These are phyloP conservation scores for Inga leiocalycina DNA, from an alignment of 306 rosid species.

Conservation along the genomic window DNA sequence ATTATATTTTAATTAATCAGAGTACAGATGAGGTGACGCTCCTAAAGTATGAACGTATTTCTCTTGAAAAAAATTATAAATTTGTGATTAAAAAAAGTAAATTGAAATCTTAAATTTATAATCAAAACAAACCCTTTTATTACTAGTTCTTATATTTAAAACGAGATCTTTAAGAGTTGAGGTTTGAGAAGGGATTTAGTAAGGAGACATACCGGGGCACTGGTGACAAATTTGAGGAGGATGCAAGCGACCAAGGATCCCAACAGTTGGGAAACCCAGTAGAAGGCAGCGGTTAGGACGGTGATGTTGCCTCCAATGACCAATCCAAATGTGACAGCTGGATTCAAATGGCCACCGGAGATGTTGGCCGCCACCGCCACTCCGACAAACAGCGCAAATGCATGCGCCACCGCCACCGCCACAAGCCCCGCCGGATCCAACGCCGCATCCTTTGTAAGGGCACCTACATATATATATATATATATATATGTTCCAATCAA, in stretches of 20 bases:
- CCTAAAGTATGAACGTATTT: no score
- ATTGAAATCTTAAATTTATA: no score
- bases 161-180: not conserved
- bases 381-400: slow-evolving; percentile 76
- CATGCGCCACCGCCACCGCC: slow-evolving; percentile 74
- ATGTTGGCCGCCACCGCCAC: slow-evolving; percentile 81
- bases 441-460: slow-evolving; percentile 59
- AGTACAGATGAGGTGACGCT: no score
- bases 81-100: no score
- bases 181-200: not conserved
- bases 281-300: slow-evolving; percentile 57
- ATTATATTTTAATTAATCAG: no score
- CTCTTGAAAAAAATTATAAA: no score
- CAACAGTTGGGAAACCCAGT: slow-evolving; percentile 80
- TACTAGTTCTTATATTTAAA: no score
- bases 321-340: slow-evolving; percentile 86
- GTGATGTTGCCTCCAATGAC: slow-evolving; percentile 82
- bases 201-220: not conserved
- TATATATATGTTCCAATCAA: not conserved
- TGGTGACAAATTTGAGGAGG: slow-evolving; percentile 71
- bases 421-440: slow-evolving; percentile 66
- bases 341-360: slow-evolving; percentile 91
- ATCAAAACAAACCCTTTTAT: no score
- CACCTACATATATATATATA: slow-evolving; percentile 36
- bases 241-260: slow-evolving; percentile 84